These are phyloP conservation scores for Massarina eburnea DNA, from an alignment of 2,329 filamentous ascomycete species.

Conservation along the genomic window DNA sequence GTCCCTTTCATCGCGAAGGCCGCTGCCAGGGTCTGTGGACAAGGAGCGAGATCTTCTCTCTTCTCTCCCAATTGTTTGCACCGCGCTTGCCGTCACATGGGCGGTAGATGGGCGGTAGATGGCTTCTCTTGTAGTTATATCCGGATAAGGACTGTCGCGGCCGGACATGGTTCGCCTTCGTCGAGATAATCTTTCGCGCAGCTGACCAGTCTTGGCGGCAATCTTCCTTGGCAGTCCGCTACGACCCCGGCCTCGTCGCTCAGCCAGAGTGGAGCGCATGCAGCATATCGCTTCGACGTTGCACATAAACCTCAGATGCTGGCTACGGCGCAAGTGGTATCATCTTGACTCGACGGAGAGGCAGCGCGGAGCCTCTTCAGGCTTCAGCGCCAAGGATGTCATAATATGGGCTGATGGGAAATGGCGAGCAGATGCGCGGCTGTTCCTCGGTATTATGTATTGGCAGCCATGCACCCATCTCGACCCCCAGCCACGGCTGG, in stretches of 20 bases:
- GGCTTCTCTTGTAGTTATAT: no score
- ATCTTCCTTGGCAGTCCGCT: no score
- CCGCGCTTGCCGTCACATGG: neutral
- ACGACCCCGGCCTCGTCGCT: neutral
- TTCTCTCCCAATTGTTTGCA: neutral
- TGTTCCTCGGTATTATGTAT: conserved; percentile 9
- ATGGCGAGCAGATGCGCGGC: conserved; percentile 6
- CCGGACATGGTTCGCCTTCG: neutral
- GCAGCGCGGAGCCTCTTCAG: neutral
- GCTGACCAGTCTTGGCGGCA: conserved; percentile 2
- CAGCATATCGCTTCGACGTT: conserved; percentile 7
- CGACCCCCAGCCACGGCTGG: conserved; percentile 4
- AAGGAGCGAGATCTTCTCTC: neutral
- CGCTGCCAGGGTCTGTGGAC: neutral
- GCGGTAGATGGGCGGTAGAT: no score
- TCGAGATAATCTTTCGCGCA: neutral
- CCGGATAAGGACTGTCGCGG: no score
- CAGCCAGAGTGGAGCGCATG: conserved; percentile 1
- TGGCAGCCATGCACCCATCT: neutral
- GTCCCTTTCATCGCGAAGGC: conserved; percentile 3
- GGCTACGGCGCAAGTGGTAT: neutral
- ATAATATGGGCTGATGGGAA: neutral
- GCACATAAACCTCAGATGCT: conserved; percentile 10
- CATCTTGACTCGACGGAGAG: conserved; percentile 6
- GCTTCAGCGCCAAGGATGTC: neutral